Percentiles rank a stretch among this genome's conserved stretches.
phyloP scores from a whole-genome alignment of 106 monocot genomes.

The Allium fistulosum region DNA sequence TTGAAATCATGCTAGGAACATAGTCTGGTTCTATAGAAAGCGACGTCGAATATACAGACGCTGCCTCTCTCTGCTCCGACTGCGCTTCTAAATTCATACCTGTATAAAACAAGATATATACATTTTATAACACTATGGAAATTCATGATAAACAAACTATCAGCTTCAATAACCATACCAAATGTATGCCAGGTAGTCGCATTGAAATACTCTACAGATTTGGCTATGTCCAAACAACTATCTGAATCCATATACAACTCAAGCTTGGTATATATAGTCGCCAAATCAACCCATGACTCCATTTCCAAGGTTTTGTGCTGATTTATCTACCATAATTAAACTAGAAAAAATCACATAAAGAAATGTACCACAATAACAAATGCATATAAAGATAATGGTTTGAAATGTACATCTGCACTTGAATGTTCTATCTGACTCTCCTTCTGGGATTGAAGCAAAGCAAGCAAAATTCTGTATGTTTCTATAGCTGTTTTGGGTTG shows the following conservation, averaged over 20 bases:
- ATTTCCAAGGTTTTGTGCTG: conserved; percentile 27
- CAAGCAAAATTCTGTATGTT: conserved; percentile 57
- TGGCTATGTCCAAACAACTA: conserved; percentile 65
- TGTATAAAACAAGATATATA: conserved; percentile 11
- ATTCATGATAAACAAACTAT: too few relatives aligned
- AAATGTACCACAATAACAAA: background rate
- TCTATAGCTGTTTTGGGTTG: conserved; percentile 56
- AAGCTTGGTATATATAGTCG: conserved; percentile 50
- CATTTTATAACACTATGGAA: background rate
- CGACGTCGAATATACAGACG: conserved; percentile 35
- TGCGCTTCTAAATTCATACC: conserved; percentile 53
- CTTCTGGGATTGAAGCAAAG: conserved; percentile 31
- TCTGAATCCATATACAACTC: conserved; percentile 47
- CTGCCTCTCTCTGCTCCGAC: conserved; percentile 44
- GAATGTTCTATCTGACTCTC: conserved; percentile 11
- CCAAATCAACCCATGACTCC: conserved; percentile 78
- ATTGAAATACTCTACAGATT: conserved; percentile 30
- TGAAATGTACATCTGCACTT: conserved; percentile 20
- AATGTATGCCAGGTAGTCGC: conserved; percentile 55
- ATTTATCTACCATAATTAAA: conserved; percentile 19
- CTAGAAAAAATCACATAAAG: conserved; percentile 3
- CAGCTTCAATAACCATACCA: conserved; percentile 24
- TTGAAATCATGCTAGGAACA: conserved; percentile 67
- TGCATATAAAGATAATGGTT: background rate
- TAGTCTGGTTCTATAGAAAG: conserved; percentile 61